These are phyloP conservation scores for Coemansia sp. DNA, from an alignment of 192 early-diverging fungal species.

Conservation along the genomic window DNA sequence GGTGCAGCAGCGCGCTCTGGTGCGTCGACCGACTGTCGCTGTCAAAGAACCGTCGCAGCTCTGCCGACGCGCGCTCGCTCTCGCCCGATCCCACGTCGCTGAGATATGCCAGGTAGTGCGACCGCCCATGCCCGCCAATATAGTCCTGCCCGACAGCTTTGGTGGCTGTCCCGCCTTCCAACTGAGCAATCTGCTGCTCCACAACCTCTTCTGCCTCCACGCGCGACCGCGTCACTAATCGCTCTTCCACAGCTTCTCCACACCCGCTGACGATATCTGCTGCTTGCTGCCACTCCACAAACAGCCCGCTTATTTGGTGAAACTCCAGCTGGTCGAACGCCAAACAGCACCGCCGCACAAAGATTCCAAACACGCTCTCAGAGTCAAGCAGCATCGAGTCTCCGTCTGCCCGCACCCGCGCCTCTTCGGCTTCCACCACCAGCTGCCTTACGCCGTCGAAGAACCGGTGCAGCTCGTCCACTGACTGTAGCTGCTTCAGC, in stretches of 20 bases:
- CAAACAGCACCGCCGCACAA: slow-evolving; percentile 48
- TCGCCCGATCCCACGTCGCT: slow-evolving; percentile 37
- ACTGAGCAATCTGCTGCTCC: slow-evolving; percentile 24
- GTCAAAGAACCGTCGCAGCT: slow-evolving; percentile 50
- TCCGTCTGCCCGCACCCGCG: slow-evolving; percentile 7
- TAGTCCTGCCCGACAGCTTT: background rate
- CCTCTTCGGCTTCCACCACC: slow-evolving; percentile 27
- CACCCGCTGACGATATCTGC: background rate
- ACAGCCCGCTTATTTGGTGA: slow-evolving; percentile 33
- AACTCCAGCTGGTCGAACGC: slow-evolving; percentile 57
- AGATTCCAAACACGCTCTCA: slow-evolving; percentile 52
- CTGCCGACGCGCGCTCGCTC: slow-evolving; percentile 18
- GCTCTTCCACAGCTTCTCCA: no score
- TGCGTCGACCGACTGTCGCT: slow-evolving; percentile 23
- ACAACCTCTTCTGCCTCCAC: slow-evolving; percentile 37
- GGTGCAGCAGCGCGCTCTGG: slow-evolving; percentile 46
- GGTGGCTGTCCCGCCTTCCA: slow-evolving; percentile 28
- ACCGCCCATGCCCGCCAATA: slow-evolving; percentile 28
- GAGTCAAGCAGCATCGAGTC: slow-evolving; percentile 34
- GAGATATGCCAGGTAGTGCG: slow-evolving; percentile 40
- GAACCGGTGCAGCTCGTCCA: slow-evolving; percentile 40
- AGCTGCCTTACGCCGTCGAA: slow-evolving; percentile 31
- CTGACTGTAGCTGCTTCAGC: slow-evolving; percentile 18
- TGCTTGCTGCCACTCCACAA: slow-evolving; percentile 27
- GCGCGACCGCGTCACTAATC: slow-evolving; percentile 12